Evolutionary conservation across 768 basidiomycete genomes (phyloP).

Genomic region (Cyclocybe cylindracea): DNA sequence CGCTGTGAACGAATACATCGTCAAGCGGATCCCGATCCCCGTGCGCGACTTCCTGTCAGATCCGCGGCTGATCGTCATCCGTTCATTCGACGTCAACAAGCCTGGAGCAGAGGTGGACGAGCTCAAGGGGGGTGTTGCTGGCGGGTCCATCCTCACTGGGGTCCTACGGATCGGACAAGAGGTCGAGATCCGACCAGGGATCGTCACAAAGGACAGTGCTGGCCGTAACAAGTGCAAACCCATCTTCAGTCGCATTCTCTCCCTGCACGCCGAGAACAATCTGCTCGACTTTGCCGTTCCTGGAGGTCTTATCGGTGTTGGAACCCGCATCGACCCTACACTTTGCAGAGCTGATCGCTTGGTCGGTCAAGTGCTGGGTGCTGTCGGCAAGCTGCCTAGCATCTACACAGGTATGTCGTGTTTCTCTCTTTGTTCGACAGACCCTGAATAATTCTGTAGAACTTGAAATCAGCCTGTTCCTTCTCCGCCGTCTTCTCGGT

Average conservation of each 20-base stretch:
- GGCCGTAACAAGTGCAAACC: slow-evolving; percentile 92
- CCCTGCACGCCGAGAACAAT: slow-evolving; percentile 94
- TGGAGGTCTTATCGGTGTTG: slow-evolving; percentile 97
- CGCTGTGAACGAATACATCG: slow-evolving; percentile 98
- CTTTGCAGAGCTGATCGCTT: slow-evolving; percentile 95
- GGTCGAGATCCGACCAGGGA: slow-evolving; percentile 96
- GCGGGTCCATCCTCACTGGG: slow-evolving; percentile 93
- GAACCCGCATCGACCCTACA: slow-evolving; percentile 95
- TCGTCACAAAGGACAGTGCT: slow-evolving; percentile 92
- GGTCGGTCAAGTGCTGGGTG: slow-evolving; percentile 94
- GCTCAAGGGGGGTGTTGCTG: slow-evolving; percentile 96
- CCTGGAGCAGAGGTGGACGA: slow-evolving; percentile 97
- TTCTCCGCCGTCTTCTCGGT: slow-evolving; percentile 93
- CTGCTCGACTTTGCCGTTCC: slow-evolving; percentile 94
- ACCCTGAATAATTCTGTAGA: slow-evolving; percentile 42
- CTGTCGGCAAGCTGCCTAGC: slow-evolving; percentile 90
- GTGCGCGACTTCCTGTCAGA: slow-evolving; percentile 89
- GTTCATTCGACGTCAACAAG: slow-evolving; percentile 99
- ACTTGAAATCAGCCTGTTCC: slow-evolving; percentile 90
- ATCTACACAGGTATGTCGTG: slow-evolving; percentile 79
- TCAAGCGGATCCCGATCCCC: slow-evolving; percentile 94
- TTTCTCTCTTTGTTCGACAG: background rate
- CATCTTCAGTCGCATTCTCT: slow-evolving; percentile 88
- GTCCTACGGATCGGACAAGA: slow-evolving; percentile 89
- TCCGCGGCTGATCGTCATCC: slow-evolving; percentile 95